phyloP scores from a whole-genome alignment of 2,329 filamentous ascomycete genomes.

The Botrytis paeoniae region DNA sequence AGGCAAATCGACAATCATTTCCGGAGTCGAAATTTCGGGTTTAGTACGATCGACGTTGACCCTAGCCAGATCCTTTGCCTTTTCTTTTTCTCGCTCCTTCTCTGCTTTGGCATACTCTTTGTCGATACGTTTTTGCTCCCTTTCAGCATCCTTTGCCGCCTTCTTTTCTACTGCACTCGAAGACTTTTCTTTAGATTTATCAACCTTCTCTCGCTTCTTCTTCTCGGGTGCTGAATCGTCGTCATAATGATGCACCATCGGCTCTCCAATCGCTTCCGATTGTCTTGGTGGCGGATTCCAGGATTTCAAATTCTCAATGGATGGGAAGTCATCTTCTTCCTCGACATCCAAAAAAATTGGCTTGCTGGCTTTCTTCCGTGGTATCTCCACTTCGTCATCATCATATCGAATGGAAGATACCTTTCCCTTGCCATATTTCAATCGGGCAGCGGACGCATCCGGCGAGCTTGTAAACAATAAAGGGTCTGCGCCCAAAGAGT shows the following conservation, averaged over 20 bases:
- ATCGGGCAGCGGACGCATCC: conserved; percentile 26
- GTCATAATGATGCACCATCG: background rate
- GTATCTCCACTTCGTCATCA: background rate
- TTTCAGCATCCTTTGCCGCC: conserved; percentile 27
- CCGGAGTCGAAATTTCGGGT: conserved; percentile 68
- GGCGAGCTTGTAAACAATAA: conserved; percentile 37
- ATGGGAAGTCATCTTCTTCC: conserved; percentile 20
- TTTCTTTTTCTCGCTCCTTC: conserved; percentile 61
- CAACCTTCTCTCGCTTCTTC: background rate
- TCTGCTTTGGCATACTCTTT: conserved; percentile 59
- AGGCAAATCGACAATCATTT: conserved; percentile 76
- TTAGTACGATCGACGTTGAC: conserved; percentile 71
- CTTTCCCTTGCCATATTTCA: conserved; percentile 24
- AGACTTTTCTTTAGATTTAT: conserved; percentile 22
- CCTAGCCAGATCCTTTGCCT: conserved; percentile 63
- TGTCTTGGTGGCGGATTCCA: background rate
- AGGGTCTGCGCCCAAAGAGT: conserved; percentile 32
- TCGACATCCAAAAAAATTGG: background rate
- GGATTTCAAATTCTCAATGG: conserved; percentile 1
- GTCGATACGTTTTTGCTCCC: conserved; percentile 47
- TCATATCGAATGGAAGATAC: background rate
- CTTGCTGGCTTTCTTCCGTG: background rate
- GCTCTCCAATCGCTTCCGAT: background rate
- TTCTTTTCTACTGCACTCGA: conserved; percentile 28
- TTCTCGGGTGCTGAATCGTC: background rate